Base-by-base conservation (phyloP, 2,329 filamentous ascomycete species). In the Phialemoniopsis sp. region DNA sequence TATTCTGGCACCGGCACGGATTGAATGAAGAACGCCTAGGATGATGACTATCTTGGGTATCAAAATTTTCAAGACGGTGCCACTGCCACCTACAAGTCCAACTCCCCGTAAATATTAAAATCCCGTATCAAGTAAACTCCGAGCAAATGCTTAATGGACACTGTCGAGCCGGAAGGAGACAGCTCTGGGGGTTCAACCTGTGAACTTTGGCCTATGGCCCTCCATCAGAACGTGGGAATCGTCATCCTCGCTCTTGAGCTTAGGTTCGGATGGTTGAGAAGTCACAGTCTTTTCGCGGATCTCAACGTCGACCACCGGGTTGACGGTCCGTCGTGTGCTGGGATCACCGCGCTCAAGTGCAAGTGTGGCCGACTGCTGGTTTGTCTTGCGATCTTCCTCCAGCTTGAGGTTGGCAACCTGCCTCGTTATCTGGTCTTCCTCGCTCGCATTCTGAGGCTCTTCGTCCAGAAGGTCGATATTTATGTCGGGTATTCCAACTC, bases 391-490 rank as follows among this genome's bases (percentile, higher is more conserved):
- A 41, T 69, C 59, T 30, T 70, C 65, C 30, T 70, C 62, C 7
- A 78, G 53, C 47, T 66, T 66, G 32, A 76, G 45, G 19, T 63
- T 58, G 2, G 60, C 62, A 16, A 72, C 46, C 38, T 67, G 58
- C 9, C 54, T 56, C 5, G 63, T 60, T 14, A 48, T 59, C 43
- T 42, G 54, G 35, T 18, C 44, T 3, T 46, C 40, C 55, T 53
- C 5, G 70, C 69, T 37, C 74, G 68, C 46, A 66, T 34, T 38
- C 29, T 34, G 32, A 52, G 70, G 73, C 35, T 77, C 76, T 58
- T 94, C 88, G 39, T 88, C 80, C 2, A 85, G 60, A 29, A 89
- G 55, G 29, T 84, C 73, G 45, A 89, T 77, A 32, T 69, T 58
- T 31, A 76, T 71, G 15, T 73, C 69, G 2, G 66, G 66, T 21